These are phyloP conservation scores for Coemansia umbellata DNA, from an alignment of 192 early-diverging fungal genomes.

Conservation along the genomic window DNA sequence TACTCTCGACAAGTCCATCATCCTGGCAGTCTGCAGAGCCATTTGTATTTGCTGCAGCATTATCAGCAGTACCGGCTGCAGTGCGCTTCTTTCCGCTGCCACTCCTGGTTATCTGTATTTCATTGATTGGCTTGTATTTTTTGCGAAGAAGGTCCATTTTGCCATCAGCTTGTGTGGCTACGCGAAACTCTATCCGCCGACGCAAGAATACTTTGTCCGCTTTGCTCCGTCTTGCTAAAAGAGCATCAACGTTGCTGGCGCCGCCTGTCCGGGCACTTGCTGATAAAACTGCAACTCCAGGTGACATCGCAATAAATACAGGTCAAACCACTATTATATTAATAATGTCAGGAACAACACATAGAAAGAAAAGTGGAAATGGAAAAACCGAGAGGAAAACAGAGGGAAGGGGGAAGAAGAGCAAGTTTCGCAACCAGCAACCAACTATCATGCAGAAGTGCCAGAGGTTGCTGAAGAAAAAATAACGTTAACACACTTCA, in stretches of 20 bases:
- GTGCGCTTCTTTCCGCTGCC: background rate
- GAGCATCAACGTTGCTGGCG: conserved; percentile 32
- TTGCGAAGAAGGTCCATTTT: conserved; percentile 61
- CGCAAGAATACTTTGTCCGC: conserved; percentile 42
- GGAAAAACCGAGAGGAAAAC: background rate
- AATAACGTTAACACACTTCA: too few relatives aligned
- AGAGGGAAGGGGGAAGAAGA: background rate
- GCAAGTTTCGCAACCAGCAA: too few relatives aligned
- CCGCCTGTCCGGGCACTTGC: conserved; percentile 5
- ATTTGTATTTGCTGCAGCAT: conserved; percentile 3
- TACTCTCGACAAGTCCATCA: conserved; percentile 50
- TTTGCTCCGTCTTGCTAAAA: conserved; percentile 45
- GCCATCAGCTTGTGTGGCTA: conserved; percentile 54
- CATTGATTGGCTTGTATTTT: conserved; percentile 64
- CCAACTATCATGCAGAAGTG: too few relatives aligned
- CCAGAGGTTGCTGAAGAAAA: too few relatives aligned
- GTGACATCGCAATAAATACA: conserved; percentile 31
- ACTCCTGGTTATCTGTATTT: background rate
- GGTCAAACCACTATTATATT: too few relatives aligned
- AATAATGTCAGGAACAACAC: too few relatives aligned
- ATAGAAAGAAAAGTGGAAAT: background rate
- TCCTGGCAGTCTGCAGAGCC: background rate
- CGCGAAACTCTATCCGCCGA: conserved; percentile 62
- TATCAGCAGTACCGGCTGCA: background rate
- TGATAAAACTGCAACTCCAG: conserved; percentile 15